Base-by-base conservation (phyloP, 768 basidiomycete genomes). In the Tylopilus felleus region DNA sequence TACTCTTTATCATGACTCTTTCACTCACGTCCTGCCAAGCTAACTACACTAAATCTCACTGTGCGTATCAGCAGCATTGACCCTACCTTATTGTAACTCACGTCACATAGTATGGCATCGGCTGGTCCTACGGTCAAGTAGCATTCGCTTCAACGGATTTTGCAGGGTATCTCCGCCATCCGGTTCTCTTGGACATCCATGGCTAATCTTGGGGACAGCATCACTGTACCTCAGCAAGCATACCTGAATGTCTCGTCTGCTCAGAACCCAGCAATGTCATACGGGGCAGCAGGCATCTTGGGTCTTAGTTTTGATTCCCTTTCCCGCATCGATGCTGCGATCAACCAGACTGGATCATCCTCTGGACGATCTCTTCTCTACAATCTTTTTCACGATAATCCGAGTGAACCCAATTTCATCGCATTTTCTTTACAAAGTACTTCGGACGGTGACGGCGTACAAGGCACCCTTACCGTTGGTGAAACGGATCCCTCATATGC, bases 271-370 rank as follows among this genome's bases (percentile, higher is more conserved):
- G 85, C 86, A 4, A 73, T 90, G 23, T 75, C 76, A 4, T 90
- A 86, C 62, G 88, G 86, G 19, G 85, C 88, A 16, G 65, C 73
- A 57, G 90, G 90, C 19, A 82, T 93, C 63, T 67, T 83, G 35
- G 90, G 91, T 10, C 77, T 92, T 13, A 90, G 92, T 35, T 92
- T 92, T 63, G 83, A 83, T 35, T 80, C 81, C 17, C 80, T 93
- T 39, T 93, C 92, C 4, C 79, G 74, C 29, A 80, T 94, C 52
- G 88, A 93, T 62, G 69, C 75, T 10, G 65, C 74, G 7, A 68
- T 90, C 43, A 87, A 86, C 59, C 61, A 69, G 29, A 81, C 86
- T 2, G 77, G 80, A 25, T 75, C 79, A 2, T 76, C 80, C 2
- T 73, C 79, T 7, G 91, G 90, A 19, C 80, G 86, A 28, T 84